Percentiles rank a stretch among this genome's conserved stretches.
Evolutionary conservation across 345 rosid species (phyloP).

Genomic region (Microcos paniculata): DNA sequence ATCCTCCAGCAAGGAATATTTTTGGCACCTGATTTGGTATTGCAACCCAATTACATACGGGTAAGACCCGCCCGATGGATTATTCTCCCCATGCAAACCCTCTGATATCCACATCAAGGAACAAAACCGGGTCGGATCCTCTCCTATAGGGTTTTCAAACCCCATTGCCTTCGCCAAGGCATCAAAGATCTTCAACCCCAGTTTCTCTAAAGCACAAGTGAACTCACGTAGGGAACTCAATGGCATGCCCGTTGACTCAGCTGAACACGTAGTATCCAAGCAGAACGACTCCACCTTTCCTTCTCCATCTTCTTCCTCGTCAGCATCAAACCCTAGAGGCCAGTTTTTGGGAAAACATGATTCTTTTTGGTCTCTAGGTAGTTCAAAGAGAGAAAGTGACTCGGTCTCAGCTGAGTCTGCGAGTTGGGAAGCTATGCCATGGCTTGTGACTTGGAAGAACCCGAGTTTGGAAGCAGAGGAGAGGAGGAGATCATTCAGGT

Average conservation of each 20-base stretch:
- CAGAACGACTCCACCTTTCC: constrained; percentile 51
- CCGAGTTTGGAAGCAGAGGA: constrained; percentile 47
- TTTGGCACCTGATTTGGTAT: constrained; percentile 55
- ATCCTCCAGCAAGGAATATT: constrained; percentile 46
- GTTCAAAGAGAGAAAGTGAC: constrained; percentile 49
- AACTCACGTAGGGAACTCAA: constrained; percentile 47
- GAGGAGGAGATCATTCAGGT: constrained; percentile 29
- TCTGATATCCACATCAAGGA: constrained; percentile 57
- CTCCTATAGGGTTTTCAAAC: constrained; percentile 48
- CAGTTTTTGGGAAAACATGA: constrained; percentile 57
- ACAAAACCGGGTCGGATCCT: constrained; percentile 48
- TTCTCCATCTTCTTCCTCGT: constrained; percentile 33
- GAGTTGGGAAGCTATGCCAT: constrained; percentile 42
- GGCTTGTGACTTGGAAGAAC: constrained; percentile 53
- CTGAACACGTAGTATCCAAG: constrained; percentile 38
- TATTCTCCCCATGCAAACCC: constrained; percentile 20
- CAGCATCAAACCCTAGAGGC: constrained; percentile 69
- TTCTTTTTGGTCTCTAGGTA: constrained; percentile 37
- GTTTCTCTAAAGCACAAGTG: constrained; percentile 46
- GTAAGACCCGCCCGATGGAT: constrained; percentile 60
- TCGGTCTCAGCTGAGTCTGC: constrained; percentile 64
- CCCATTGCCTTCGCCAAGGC: constrained; percentile 42
- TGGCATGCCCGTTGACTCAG: constrained; percentile 36
- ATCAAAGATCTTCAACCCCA: constrained; percentile 52
- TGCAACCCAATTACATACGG: constrained; percentile 69